Conservation (phyloP, 345 rosid genomes). For the Ceriops zippeliana region DNA sequence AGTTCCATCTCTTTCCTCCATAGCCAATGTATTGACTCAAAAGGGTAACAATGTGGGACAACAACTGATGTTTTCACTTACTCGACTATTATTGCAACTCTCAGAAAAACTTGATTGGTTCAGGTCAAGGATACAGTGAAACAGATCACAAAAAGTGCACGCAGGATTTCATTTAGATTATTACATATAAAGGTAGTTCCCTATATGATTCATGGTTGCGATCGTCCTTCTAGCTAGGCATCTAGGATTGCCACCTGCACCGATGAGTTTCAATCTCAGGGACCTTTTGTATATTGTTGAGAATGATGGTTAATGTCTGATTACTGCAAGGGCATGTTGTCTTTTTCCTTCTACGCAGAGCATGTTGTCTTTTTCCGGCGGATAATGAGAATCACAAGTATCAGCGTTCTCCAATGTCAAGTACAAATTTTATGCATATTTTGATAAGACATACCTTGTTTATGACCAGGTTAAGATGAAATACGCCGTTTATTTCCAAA, state of each 20-base stretch:
- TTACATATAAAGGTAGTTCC: not conserved
- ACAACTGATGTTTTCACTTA: not conserved
- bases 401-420: too few relatives aligned
- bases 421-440: too few relatives aligned
- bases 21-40: not conserved
- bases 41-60: not conserved
- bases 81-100: slow-evolving; percentile 3
- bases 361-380: too few relatives aligned
- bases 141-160: not conserved
- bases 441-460: too few relatives aligned
- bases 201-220: not conserved
- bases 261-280: not conserved
- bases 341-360: too few relatives aligned
- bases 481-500: too few relatives aligned
- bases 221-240: not conserved
- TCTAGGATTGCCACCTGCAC: not conserved
- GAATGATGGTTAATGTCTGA: not conserved
- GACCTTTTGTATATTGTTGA: not conserved
- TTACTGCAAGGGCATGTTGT: too few relatives aligned
- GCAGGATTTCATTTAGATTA: not conserved
- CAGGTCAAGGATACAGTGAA: not conserved
- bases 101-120: not conserved
- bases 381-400: too few relatives aligned
- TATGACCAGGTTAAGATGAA: too few relatives aligned
- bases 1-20: not conserved